Evolutionary conservation across 306 rosid species (phyloP).

Genomic region (Astragalus glycyphyllos): DNA sequence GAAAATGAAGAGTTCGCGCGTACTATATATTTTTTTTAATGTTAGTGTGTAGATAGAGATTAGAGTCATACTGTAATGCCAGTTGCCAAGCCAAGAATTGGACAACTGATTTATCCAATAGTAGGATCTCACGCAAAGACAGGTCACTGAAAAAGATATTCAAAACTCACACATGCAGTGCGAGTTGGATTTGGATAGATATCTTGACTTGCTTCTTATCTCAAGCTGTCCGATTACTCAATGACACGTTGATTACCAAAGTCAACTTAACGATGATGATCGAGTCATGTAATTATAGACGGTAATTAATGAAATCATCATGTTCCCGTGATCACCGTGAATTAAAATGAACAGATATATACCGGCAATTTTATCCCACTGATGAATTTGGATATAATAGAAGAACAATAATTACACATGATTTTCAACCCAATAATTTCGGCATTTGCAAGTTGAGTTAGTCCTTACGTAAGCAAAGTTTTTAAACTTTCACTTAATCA

Average conservation of each 20-base stretch:
- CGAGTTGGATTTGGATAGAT: neutral
- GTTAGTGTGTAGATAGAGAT: no score
- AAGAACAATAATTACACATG: no score
- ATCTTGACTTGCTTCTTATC: constrained; percentile 33
- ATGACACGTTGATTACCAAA: neutral
- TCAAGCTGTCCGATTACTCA: constrained; percentile 15
- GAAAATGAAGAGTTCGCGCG: no score
- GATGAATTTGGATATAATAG: no score
- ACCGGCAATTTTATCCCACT: neutral
- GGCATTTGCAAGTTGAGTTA: no score
- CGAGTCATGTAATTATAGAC: neutral
- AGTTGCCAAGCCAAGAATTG: neutral
- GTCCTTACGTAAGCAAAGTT: no score
- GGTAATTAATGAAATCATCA: neutral
- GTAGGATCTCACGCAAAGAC: constrained; percentile 10
- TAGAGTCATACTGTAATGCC: neutral
- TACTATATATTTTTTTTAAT: no score
- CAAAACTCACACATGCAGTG: constrained; percentile 2
- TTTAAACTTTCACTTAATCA: no score
- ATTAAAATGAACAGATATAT: neutral
- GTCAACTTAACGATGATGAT: constrained; percentile 41
- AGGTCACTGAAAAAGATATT: constrained; percentile 11
- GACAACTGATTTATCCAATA: neutral
- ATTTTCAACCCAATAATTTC: no score
- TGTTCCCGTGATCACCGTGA: constrained; percentile 30